Percentiles rank a stretch among this genome's conserved stretches.
Evolutionary conservation across 2,329 filamentous ascomycete species (phyloP).

Genomic region (Didymella glomerata): DNA sequence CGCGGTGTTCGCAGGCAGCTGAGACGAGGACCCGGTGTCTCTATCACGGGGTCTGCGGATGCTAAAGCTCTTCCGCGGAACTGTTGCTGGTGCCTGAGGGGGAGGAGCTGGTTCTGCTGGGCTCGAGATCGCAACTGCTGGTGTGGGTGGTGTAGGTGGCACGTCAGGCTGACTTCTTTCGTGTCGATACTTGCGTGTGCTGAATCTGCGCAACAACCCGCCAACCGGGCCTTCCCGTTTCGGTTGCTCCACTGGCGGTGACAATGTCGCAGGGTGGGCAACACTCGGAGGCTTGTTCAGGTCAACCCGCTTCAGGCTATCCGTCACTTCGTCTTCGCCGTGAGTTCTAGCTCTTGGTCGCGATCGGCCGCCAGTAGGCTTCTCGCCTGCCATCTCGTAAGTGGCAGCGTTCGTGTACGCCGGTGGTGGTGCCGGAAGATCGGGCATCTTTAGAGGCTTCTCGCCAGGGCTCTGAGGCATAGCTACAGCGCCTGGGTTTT

Average conservation of each 20-base stretch:
- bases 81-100: slow-evolving; percentile 53
- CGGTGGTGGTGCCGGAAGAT: slow-evolving; percentile 81
- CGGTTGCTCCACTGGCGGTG: slow-evolving; percentile 62
- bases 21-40: slow-evolving; percentile 58
- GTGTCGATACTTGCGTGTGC: slow-evolving; percentile 77
- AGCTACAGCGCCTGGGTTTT: slow-evolving; percentile 66
- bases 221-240: slow-evolving; percentile 90
- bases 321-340: slow-evolving; percentile 88
- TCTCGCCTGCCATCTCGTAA: slow-evolving; percentile 91
- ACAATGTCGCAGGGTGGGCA: slow-evolving; percentile 60
- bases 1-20: slow-evolving; percentile 62
- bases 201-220: slow-evolving; percentile 86
- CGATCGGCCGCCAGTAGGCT: slow-evolving; percentile 81
- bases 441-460: slow-evolving; percentile 69
- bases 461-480: slow-evolving; percentile 67
- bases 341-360: slow-evolving; percentile 89
- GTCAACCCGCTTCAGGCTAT: slow-evolving; percentile 73
- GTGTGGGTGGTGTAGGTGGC: slow-evolving; percentile 72
- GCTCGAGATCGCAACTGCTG: slow-evolving; percentile 81
- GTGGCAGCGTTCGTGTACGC: slow-evolving; percentile 86
- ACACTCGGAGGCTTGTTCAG: slow-evolving; percentile 59
- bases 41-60: slow-evolving; percentile 70
- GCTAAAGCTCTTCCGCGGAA: slow-evolving; percentile 87
- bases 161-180: slow-evolving; percentile 61
- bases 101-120: slow-evolving; percentile 65